These are phyloP conservation scores for Beauveria scarabaeidicola DNA, from an alignment of 2,329 filamentous ascomycete genomes.

Conservation along the genomic window DNA sequence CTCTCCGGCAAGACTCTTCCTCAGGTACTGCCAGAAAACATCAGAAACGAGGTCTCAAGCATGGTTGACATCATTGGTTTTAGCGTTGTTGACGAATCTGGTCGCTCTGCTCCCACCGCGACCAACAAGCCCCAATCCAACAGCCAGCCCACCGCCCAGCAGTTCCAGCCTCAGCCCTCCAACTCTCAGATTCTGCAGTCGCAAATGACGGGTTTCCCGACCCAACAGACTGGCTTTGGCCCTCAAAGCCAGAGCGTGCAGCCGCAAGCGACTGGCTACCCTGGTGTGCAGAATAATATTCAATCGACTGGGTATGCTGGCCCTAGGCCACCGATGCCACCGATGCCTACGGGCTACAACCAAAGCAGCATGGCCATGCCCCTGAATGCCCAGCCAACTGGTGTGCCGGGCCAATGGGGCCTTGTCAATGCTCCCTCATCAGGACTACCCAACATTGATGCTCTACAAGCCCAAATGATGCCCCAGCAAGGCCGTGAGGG, in stretches of 20 bases:
- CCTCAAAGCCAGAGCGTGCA: conserved; percentile 53
- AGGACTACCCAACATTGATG: conserved; percentile 88
- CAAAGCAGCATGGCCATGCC: conserved; percentile 59
- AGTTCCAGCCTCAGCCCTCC: conserved; percentile 66
- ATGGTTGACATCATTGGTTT: conserved; percentile 99
- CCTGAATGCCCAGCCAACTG: conserved; percentile 89
- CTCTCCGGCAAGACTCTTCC: conserved; percentile 81
- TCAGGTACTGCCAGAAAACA: conserved; percentile 64
- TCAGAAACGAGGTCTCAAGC: conserved; percentile 95
- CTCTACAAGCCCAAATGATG: conserved; percentile 91
- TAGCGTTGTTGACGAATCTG: conserved; percentile 67
- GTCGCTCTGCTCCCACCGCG: conserved; percentile 37
- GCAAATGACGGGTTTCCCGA: conserved; percentile 45
- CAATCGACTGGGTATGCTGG: conserved; percentile 75
- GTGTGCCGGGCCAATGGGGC: conserved; percentile 92
- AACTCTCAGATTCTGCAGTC: conserved; percentile 56
- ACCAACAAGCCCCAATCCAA: conserved; percentile 56
- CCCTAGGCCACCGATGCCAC: conserved; percentile 83
- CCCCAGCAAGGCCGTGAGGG: conserved; percentile 86
- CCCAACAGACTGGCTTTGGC: conserved; percentile 46
- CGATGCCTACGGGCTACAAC: conserved; percentile 55
- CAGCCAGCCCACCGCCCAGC: conserved; percentile 50
- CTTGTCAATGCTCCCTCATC: conserved; percentile 87
- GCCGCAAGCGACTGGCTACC: conserved; percentile 62
- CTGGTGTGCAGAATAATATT: conserved; percentile 44